These are phyloP conservation scores for Arctium lappa DNA, from an alignment of 129 eudicot species.

Conservation along the genomic window DNA sequence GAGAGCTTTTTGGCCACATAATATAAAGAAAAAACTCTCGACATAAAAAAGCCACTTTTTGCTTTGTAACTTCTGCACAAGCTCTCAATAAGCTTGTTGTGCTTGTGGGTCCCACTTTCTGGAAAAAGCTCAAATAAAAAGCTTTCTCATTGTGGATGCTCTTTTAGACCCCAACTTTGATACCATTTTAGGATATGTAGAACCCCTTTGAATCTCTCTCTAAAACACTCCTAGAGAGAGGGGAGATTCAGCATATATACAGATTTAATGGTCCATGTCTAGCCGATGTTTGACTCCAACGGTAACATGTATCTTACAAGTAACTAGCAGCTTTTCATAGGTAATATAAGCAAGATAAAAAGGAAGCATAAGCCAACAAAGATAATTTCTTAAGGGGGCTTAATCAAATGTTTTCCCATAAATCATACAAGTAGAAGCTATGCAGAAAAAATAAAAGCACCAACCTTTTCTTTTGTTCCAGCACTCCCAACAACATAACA, in stretches of 20 bases:
- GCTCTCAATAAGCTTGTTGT: neutral
- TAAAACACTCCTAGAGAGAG: neutral
- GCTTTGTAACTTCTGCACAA: neutral
- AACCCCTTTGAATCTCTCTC: neutral
- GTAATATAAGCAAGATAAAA: neutral
- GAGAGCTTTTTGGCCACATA: neutral
- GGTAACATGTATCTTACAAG: neutral
- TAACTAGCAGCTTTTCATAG: neutral
- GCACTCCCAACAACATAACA: conserved; percentile 79
- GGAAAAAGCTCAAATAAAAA: neutral
- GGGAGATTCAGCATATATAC: neutral
- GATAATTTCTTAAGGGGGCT: neutral
- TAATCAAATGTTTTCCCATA: neutral
- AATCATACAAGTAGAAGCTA: neutral
- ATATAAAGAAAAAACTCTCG: neutral
- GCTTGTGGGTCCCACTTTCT: neutral
- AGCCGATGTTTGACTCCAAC: neutral
- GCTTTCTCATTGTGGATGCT: neutral
- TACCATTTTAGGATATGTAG: neutral
- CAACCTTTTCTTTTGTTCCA: conserved; percentile 63
- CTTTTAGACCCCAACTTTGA: neutral
- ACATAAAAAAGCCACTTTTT: too few relatives aligned
- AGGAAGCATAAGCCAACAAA: neutral
- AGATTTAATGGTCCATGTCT: neutral
- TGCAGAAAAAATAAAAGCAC: neutral